phyloP scores from a whole-genome alignment of 2,329 filamentous ascomycete genomes.

The Pyrenophora graminea region DNA sequence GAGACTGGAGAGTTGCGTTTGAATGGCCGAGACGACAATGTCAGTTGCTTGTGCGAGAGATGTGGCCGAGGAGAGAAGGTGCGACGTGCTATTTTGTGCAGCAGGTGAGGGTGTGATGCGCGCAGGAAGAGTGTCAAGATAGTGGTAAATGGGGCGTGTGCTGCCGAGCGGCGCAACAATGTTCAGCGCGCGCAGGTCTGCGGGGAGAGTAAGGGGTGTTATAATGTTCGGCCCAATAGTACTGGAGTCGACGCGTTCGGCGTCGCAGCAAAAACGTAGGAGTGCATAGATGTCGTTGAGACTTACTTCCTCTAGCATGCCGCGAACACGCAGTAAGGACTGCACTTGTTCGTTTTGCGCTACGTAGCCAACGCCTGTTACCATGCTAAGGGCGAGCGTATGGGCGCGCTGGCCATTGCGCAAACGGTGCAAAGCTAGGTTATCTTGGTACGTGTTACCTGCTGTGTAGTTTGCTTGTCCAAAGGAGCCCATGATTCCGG shows the following conservation, averaged over 20 bases:
- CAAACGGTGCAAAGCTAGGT: conserved; percentile 27
- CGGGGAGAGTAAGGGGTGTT: conserved; percentile 21
- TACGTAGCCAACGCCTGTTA: conserved; percentile 19
- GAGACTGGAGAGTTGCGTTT: conserved; percentile 15
- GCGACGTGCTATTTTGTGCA: conserved; percentile 11
- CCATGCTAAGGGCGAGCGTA: conserved; percentile 24
- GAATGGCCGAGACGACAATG: conserved; percentile 20
- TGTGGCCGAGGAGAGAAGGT: conserved; percentile 9
- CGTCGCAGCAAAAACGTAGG: conserved; percentile 24
- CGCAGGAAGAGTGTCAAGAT: conserved; percentile 13
- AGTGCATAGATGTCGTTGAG: conserved; percentile 26
- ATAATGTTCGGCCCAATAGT: conserved; percentile 19
- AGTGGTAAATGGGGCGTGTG: conserved; percentile 16
- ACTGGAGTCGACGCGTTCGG: conserved; percentile 3
- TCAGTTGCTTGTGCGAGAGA: conserved; percentile 10
- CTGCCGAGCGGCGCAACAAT: conserved; percentile 23
- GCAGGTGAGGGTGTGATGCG: conserved; percentile 2
- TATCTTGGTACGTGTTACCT: conserved; percentile 33
- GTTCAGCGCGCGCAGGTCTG: conserved; percentile 18
- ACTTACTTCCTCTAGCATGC: conserved; percentile 18
- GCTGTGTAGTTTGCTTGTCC: conserved; percentile 33
- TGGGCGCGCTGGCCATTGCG: conserved; percentile 18
- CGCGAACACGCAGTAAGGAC: conserved; percentile 10
- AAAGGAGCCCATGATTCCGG: conserved; percentile 25
- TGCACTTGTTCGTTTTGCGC: conserved; percentile 20